A percentile compares a stretch with the other conserved stretches of the same genome.
phyloP scores from a whole-genome alignment of 345 rosid genomes.

The Isatis tinctoria region DNA sequence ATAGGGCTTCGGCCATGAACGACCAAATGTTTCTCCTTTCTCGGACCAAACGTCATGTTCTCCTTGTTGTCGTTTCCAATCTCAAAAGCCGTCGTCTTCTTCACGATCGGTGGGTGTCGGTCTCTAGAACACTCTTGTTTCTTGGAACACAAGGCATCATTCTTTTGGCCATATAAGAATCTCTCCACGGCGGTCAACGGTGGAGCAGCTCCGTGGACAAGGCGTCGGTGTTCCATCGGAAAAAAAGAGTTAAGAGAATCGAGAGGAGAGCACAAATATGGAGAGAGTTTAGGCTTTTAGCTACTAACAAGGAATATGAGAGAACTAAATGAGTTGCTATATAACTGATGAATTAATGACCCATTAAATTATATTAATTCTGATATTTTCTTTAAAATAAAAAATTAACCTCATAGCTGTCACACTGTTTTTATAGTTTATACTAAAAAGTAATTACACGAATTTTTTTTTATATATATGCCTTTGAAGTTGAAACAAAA shows the following conservation, averaged over 20 bases:
- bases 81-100: constrained; percentile 10
- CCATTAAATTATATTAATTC: constrained; percentile 10
- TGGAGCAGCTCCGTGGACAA: constrained; percentile 37
- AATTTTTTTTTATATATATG: no score
- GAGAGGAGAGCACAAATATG: constrained; percentile 19
- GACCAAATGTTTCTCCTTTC: constrained; percentile 19
- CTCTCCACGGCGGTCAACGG: constrained; percentile 82
- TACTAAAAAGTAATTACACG: background rate
- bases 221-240: constrained; percentile 30
- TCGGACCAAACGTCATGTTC: constrained; percentile 31
- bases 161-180: constrained; percentile 56
- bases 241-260: constrained; percentile 5
- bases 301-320: constrained; percentile 3
- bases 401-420: background rate
- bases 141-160: constrained; percentile 15
- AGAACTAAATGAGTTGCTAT: constrained; percentile 23
- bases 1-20: constrained; percentile 30
- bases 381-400: background rate
- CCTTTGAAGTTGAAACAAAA: background rate
- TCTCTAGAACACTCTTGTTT: constrained; percentile 26
- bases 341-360: constrained; percentile 26
- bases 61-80: constrained; percentile 31
- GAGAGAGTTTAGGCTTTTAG: constrained; percentile 27
- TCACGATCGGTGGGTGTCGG: constrained; percentile 6
- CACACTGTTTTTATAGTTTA: background rate